Percentiles rank a stretch among this genome's conserved stretches.
Conservation (phyloP, 805 yeast species). For the Tetrapisispora phaffii region DNA sequence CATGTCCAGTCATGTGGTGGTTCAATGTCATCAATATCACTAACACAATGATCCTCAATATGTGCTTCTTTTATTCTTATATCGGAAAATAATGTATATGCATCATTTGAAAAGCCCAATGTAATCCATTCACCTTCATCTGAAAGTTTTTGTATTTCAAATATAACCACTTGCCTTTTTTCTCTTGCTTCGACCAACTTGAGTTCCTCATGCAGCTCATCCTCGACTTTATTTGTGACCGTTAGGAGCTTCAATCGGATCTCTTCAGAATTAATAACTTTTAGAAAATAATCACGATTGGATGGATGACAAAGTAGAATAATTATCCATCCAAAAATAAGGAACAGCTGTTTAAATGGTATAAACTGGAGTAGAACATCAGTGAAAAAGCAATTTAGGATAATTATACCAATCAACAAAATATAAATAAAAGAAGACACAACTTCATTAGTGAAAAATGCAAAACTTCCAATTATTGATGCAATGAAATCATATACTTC, state of each 20-base stretch:
- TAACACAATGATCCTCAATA: conserved; percentile 13
- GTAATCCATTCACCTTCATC: conserved; percentile 48
- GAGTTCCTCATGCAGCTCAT: conserved; percentile 32
- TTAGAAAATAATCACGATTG: conserved; percentile 38
- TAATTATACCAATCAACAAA: conserved; percentile 25
- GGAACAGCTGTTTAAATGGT: conserved; percentile 32
- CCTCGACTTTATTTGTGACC: conserved; percentile 41
- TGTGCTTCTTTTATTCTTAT: conserved; percentile 26
- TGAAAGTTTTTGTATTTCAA: conserved; percentile 52
- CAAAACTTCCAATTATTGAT: conserved; percentile 42
- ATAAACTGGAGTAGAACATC: conserved; percentile 21
- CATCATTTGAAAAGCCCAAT: conserved; percentile 48
- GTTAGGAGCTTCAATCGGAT: conserved; percentile 45
- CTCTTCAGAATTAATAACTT: conserved; percentile 49
- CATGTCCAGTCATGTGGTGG: conserved; percentile 59
- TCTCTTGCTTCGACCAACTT: conserved; percentile 35
- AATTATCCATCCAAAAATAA: conserved; percentile 42
- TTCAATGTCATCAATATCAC: conserved; percentile 31
- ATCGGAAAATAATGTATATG: conserved; percentile 42
- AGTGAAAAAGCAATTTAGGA: conserved; percentile 25
- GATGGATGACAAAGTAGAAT: conserved; percentile 43
- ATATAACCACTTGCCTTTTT: conserved; percentile 49
- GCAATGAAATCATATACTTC: conserved; percentile 48
- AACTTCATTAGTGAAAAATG: conserved; percentile 55
- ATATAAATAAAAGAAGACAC: conserved; percentile 46